Evolutionary conservation across 345 rosid species (phyloP).

Genomic region (Boechera stricta): DNA sequence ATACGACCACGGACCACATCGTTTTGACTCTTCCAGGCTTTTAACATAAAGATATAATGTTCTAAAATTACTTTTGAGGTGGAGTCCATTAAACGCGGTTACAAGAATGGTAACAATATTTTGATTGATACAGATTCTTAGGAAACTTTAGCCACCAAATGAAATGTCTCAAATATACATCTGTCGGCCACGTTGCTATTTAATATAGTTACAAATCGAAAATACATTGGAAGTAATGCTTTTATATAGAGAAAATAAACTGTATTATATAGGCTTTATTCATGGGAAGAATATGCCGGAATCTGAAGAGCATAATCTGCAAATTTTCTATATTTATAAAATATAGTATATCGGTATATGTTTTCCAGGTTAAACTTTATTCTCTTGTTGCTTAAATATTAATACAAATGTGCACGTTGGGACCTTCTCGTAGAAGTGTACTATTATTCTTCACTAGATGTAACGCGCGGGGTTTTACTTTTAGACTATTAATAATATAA

Average conservation of each 20-base stretch:
- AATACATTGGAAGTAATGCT: no score
- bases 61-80: neutral
- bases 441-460: no score
- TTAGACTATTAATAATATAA: no score
- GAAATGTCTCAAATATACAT: neutral
- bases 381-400: no score
- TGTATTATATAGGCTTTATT: conserved; percentile 1
- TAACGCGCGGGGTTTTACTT: no score
- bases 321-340: neutral
- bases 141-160: neutral
- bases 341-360: neutral
- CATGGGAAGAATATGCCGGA: conserved; percentile 42
- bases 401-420: no score
- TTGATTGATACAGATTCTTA: neutral
- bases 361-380: conserved; percentile 14
- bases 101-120: neutral
- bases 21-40: no score
- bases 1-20: no score
- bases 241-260: no score
- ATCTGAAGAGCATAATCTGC: conserved; percentile 33
- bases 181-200: conserved; percentile 32
- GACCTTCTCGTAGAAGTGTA: no score
- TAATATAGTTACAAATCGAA: neutral
- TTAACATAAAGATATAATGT: neutral
- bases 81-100: neutral